These are phyloP conservation scores for Elsinoe batatas DNA, from an alignment of 2,329 filamentous ascomycete species.

Conservation along the genomic window DNA sequence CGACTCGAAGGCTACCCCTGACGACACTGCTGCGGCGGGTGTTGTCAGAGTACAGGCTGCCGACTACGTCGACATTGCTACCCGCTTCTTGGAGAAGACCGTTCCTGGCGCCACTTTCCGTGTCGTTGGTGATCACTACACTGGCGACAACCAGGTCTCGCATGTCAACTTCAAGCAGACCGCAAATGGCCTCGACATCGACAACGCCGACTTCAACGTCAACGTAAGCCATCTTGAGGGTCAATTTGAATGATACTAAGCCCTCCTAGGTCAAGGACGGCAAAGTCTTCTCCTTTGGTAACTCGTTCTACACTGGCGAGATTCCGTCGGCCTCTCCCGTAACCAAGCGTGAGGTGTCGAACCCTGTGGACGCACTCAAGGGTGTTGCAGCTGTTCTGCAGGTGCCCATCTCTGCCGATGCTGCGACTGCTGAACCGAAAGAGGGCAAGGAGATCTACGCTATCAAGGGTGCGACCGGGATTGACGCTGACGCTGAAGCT, in stretches of 20 bases:
- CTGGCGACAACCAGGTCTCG: conserved; percentile 45
- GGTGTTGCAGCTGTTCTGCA: conserved; percentile 32
- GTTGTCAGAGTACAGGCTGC: conserved; percentile 18
- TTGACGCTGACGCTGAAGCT: conserved; percentile 44
- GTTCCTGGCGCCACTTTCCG: conserved; percentile 38
- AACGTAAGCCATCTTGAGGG: conserved; percentile 38
- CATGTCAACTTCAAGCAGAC: conserved; percentile 54
- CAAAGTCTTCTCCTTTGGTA: conserved; percentile 48
- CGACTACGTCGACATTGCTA: conserved; percentile 25
- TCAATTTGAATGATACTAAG: neutral
- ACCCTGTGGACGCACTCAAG: conserved; percentile 36
- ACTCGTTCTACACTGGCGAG: conserved; percentile 38
- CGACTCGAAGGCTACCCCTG: conserved; percentile 17
- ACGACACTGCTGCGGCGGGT: conserved; percentile 18
- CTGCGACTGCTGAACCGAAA: conserved; percentile 31
- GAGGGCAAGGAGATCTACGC: conserved; percentile 31
- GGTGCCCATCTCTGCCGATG: conserved; percentile 34
- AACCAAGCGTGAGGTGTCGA: conserved; percentile 34
- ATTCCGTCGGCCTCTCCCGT: conserved; percentile 34
- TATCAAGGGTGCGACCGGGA: conserved; percentile 42
- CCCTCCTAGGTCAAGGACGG: conserved; percentile 41
- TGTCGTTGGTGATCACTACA: conserved; percentile 43
- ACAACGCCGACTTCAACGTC: conserved; percentile 52
- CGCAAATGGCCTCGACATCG: conserved; percentile 47
- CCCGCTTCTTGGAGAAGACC: conserved; percentile 26